phyloP scores from a whole-genome alignment of 371 early-diverging fungal genomes.

The Mortierella sp. region DNA sequence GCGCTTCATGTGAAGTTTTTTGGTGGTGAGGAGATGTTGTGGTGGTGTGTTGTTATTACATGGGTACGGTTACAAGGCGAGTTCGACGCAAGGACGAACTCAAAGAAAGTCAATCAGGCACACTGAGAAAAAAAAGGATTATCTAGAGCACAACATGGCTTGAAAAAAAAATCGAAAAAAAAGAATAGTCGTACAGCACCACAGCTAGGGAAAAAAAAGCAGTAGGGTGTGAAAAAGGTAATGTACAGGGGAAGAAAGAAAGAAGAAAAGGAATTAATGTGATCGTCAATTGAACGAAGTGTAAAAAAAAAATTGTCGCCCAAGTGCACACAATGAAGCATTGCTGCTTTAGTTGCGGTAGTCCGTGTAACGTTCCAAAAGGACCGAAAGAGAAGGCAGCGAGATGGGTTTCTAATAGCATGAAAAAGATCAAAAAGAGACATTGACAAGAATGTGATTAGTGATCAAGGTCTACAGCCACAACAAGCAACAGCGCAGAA shows the following conservation, averaged over 20 bases:
- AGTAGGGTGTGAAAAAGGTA: constrained; percentile 6
- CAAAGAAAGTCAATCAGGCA: not conserved
- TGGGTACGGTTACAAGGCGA: not conserved
- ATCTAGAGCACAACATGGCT: constrained; percentile 9
- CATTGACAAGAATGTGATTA: not conserved
- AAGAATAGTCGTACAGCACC: constrained; percentile 2
- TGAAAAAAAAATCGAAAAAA: not conserved
- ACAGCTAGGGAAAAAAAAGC: not conserved
- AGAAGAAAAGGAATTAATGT: not conserved
- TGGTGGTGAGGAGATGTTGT: not conserved
- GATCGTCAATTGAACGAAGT: no score
- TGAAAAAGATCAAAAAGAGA: not conserved
- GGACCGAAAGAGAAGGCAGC: constrained; percentile 34
- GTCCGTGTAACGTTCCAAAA: constrained; percentile 37
- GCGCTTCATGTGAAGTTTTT: not conserved
- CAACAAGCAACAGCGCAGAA: not conserved
- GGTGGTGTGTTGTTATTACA: not conserved
- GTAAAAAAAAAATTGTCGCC: constrained; percentile 3
- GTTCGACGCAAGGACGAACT: not conserved
- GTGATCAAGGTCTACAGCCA: not conserved
- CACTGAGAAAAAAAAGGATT: not conserved
- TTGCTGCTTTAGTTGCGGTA: not conserved
- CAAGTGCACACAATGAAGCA: not conserved
- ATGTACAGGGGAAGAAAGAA: not conserved
- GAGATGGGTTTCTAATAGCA: constrained; percentile 48